Conservation (phyloP, 129 eudicot species). For the Logfia minima region DNA sequence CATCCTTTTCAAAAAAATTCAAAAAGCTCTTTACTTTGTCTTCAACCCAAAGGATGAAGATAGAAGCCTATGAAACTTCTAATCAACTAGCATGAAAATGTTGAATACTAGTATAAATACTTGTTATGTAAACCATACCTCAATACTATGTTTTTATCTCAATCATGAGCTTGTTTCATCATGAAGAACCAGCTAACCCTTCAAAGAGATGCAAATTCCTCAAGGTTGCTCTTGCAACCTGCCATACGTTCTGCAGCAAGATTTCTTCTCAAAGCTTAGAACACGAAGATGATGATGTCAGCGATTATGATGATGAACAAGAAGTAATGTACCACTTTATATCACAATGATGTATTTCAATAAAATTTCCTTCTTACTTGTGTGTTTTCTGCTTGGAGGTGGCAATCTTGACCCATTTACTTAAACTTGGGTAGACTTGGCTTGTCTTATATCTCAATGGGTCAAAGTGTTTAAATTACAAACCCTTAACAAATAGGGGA, state of each 20-base stretch:
- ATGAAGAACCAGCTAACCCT: constrained; percentile 49
- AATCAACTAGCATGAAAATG: constrained; percentile 27
- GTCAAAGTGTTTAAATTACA: background rate
- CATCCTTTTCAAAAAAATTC: constrained; percentile 18
- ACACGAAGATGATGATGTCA: constrained; percentile 43
- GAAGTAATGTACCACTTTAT: constrained; percentile 51
- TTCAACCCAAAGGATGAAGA: constrained; percentile 75
- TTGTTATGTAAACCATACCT: constrained; percentile 22
- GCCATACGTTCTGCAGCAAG: constrained; percentile 50
- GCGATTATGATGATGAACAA: constrained; percentile 58
- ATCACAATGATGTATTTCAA: constrained; percentile 1
- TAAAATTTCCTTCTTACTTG: background rate
- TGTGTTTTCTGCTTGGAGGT: background rate
- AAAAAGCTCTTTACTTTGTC: constrained; percentile 49
- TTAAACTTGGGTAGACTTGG: background rate
- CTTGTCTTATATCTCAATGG: background rate
- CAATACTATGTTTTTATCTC: background rate
- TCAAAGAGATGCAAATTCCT: constrained; percentile 63
- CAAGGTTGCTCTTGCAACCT: constrained; percentile 51
- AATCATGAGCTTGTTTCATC: constrained; percentile 42
- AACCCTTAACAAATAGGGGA: background rate
- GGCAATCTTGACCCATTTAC: background rate
- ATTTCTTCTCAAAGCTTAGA: constrained; percentile 34
- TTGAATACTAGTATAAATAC: constrained; percentile 28
- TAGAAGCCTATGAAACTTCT: constrained; percentile 29